A percentile compares a stretch with the other conserved stretches of the same genome.
Conservation (phyloP, 495 filamentous ascomycete genomes). For the Diplogelasinospora grovesii region DNA sequence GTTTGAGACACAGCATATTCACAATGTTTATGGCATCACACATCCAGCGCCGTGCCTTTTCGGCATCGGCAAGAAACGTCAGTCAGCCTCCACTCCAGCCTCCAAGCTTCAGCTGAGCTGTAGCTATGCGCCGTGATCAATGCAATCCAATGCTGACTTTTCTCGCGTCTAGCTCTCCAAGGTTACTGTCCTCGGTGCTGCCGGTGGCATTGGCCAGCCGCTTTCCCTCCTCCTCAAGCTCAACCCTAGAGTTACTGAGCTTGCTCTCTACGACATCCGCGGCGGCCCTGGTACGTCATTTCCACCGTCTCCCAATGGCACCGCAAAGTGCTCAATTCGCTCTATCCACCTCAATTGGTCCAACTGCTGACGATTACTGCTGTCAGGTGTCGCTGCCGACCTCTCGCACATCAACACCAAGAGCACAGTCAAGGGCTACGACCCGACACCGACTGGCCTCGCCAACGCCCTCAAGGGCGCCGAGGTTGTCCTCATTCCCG, state of each 20-base stretch:
- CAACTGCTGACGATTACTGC: slow-evolving; percentile 3
- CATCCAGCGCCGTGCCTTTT: slow-evolving; percentile 89
- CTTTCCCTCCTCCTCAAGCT: slow-evolving; percentile 96
- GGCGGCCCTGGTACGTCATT: slow-evolving; percentile 75
- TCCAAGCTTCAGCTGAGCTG: slow-evolving; percentile 4
- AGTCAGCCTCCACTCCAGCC: slow-evolving; percentile 18
- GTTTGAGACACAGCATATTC: neutral
- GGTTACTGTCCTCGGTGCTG: slow-evolving; percentile 92
- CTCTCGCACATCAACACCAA: slow-evolving; percentile 98
- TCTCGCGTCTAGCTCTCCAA: slow-evolving; percentile 67
- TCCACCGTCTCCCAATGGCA: slow-evolving; percentile 12
- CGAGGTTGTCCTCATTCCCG: slow-evolving; percentile 94
- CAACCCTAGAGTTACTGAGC: slow-evolving; percentile 84
- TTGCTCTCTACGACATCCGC: slow-evolving; percentile 96
- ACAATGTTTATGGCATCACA: slow-evolving; percentile 74
- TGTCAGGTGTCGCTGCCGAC: slow-evolving; percentile 89
- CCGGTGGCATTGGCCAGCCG: slow-evolving; percentile 97
- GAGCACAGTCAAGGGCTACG: slow-evolving; percentile 86
- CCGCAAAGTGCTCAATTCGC: too few species aligned
- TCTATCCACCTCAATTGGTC: slow-evolving; percentile 7
- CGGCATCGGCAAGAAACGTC: slow-evolving; percentile 85
- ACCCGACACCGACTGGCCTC: slow-evolving; percentile 67
- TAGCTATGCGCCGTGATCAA: neutral
- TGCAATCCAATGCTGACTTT: slow-evolving; percentile 23
- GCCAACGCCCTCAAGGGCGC: slow-evolving; percentile 70